Base-by-base conservation (phyloP, 1,139 yeast genomes). In the Candida pseudocylindracea region DNA sequence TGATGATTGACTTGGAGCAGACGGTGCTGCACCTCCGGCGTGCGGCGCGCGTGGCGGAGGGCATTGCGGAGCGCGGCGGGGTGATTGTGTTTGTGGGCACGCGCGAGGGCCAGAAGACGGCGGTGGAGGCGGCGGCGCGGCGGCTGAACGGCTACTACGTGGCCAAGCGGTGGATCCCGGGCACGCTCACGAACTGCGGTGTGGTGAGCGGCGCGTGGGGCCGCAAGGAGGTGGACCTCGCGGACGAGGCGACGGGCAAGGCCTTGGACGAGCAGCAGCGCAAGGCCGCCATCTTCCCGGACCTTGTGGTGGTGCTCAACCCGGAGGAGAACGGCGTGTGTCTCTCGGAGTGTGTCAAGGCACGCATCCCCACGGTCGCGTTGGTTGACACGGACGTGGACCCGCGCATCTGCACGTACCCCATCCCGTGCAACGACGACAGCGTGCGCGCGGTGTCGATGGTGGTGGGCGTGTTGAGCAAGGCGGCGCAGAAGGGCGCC, bases 361-460 rank as follows among this genome's bases (percentile, higher is more conserved):
- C 73, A 38, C 67, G 92, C 49, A 70, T 88, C 25, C 98, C 98
- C 37, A 85, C 96, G 1, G 72, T 88, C 43, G 98, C 94, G 29
- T 67, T 88, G 37, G 72, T 91, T 41, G 98, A 88, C 53, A 81
- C 98, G 25, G 88, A 88, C 51, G 72, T 76, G 53, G 95, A 88
- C 48, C 93, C 96, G 12, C 67, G 81, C 8, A 55, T 76, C 42
- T 76, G 88, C 36, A 80, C 94, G 2, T 88, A 88, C 51, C 92
- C 96, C 33, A 79, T 88, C 42, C 96, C 98, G 24, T 92, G 92
- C 39, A 88, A 88, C 47, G 96, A 88, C 51, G 96, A 85, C 49
- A 75, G 92, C n/a, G 57, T 71, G 37, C 67, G 98, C 49, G 68
- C 92, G 10, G 70, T 76, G 4, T 74, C 78, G 41, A 58, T 88